Percentiles rank a stretch among this genome's conserved stretches.
These are phyloP conservation scores for Phytophthora pini DNA, from an alignment of 352 stramenopile species.

Conservation along the genomic window DNA sequence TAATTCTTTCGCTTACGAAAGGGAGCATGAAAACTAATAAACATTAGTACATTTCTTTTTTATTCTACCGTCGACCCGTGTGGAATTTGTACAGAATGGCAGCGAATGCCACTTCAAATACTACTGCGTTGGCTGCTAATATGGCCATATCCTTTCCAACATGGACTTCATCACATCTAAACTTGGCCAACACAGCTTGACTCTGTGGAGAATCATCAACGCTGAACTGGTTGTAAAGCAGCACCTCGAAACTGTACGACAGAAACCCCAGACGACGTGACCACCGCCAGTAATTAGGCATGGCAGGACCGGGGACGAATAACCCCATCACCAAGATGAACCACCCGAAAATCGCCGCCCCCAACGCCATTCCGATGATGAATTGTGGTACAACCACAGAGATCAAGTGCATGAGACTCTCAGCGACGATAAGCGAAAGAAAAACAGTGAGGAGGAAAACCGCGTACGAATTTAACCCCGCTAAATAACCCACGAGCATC, in stretches of 20 bases:
- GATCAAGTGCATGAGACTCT: conserved; percentile 81
- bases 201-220: conserved; percentile 7
- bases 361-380: conserved; percentile 82
- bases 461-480: conserved; percentile 59
- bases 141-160: conserved; percentile 47
- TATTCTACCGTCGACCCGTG: conserved; percentile 47
- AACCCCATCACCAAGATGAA: conserved; percentile 87
- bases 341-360: conserved; percentile 75
- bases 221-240: conserved; percentile 77
- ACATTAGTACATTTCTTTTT: no score
- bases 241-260: conserved; percentile 76
- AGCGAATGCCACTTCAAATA: conserved; percentile 47
- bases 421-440: conserved; percentile 72
- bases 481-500: conserved; percentile 48
- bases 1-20: no score
- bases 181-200: conserved; percentile 37
- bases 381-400: conserved; percentile 72
- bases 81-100: conserved; percentile 72
- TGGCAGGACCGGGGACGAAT: conserved; percentile 57
- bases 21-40: no score
- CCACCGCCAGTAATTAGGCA: conserved; percentile 76
- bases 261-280: conserved; percentile 82
- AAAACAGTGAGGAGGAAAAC: conserved; percentile 67
- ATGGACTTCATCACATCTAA: conserved; percentile 49
- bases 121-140: conserved; percentile 38